A percentile compares a stretch with the other conserved stretches of the same genome.
Evolutionary conservation across 139 green algal genomes (phyloP).

Genomic region (Asterochloris erici): DNA sequence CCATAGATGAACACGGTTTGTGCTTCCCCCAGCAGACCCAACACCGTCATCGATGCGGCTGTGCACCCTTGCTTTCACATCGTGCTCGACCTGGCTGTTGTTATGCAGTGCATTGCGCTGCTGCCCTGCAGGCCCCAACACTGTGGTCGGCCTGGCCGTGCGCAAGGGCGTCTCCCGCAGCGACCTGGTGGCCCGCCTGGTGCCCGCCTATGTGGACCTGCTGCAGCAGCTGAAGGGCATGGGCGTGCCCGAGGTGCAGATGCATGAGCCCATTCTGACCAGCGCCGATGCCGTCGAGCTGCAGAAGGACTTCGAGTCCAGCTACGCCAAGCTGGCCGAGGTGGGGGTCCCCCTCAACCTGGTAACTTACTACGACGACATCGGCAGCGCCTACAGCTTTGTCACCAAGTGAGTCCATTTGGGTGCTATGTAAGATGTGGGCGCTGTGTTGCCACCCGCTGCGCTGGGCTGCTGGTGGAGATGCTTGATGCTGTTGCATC

Average conservation of each 20-base stretch:
- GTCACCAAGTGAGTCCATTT: conserved; percentile 30
- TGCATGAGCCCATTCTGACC: conserved; percentile 81
- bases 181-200: conserved; percentile 38
- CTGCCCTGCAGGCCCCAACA: conserved; percentile 60
- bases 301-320: conserved; percentile 36
- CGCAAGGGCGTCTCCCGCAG: conserved; percentile 11
- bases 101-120: no score
- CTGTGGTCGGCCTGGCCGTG: conserved; percentile 63
- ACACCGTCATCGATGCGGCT: no score
- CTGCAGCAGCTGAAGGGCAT: conserved; percentile 54
- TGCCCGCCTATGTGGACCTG: conserved; percentile 70
- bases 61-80: neutral
- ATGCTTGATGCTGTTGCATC: no score
- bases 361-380: conserved; percentile 75
- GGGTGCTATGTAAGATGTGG: neutral
- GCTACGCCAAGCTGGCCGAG: conserved; percentile 51
- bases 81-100: neutral
- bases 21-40: no score
- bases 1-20: no score
- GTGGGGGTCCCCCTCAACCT: conserved; percentile 66
- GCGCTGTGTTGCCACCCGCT: no score
- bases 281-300: conserved; percentile 29
- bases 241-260: conserved; percentile 64
- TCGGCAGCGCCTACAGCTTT: conserved; percentile 64
- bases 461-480: no score